These are phyloP conservation scores for Purpureocillium takamizusanense DNA, from an alignment of 2,329 filamentous ascomycete genomes.

Conservation along the genomic window DNA sequence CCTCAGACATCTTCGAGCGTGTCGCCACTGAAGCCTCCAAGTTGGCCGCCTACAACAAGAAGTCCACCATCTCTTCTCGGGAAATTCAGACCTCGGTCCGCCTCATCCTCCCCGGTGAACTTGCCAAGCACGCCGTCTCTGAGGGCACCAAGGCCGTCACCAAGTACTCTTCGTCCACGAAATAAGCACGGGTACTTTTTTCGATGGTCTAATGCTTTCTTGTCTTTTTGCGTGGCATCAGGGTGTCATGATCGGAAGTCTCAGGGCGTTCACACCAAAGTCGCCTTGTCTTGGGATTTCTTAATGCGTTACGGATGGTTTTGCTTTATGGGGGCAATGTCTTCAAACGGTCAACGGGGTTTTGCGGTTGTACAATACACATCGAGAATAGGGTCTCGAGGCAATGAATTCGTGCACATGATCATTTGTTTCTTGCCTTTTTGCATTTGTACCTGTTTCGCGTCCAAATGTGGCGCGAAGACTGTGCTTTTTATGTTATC, in stretches of 20 bases:
- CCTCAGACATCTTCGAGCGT: conserved; percentile 92
- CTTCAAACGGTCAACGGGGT: conserved; percentile 61
- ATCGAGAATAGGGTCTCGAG: conserved; percentile 54
- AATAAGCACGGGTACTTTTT: conserved; percentile 59
- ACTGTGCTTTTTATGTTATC: too few relatives aligned
- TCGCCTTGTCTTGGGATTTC: conserved; percentile 37
- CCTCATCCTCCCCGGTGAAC: conserved; percentile 94
- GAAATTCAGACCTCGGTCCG: conserved; percentile 99
- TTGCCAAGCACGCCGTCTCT: conserved; percentile 98
- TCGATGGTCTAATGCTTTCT: conserved; percentile 39
- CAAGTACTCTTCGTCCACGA: conserved; percentile 99
- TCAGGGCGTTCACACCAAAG: conserved; percentile 21
- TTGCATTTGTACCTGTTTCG: conserved; percentile 1
- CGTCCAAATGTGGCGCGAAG: too few relatives aligned
- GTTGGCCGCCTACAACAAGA: conserved; percentile 99
- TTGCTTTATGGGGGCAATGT: conserved; percentile 59
- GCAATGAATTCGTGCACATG: conserved; percentile 55
- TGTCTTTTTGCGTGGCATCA: conserved; percentile 46
- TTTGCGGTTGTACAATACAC: conserved; percentile 66
- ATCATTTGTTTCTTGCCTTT: conserved; percentile 18
- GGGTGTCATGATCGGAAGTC: conserved; percentile 49
- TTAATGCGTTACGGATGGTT: conserved; percentile 70
- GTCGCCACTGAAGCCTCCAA: conserved; percentile 98
- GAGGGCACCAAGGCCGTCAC: conserved; percentile 99
- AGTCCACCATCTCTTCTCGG: conserved; percentile 98